Base-by-base conservation (phyloP, 2,329 filamentous ascomycete genomes). In the Dothiorella sarmentorum region DNA sequence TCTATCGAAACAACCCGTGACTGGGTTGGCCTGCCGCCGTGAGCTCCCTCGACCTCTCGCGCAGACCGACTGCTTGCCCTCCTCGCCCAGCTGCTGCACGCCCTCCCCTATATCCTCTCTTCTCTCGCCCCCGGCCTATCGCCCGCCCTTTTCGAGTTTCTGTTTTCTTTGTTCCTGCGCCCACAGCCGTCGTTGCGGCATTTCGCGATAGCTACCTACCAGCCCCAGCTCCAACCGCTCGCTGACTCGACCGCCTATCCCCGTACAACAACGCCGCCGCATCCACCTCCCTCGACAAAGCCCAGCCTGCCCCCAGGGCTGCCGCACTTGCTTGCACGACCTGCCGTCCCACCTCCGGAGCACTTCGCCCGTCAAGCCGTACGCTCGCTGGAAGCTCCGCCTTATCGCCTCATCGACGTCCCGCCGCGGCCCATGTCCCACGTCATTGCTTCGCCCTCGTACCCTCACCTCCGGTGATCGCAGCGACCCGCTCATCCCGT, bases 391-490 rank as follows among this genome's bases (percentile, higher is more conserved):
- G 26, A 43, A 43, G 37, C 56, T 51, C 56, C 27, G n/a, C 56
- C 10, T 26, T 49, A 31, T 38, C 56, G 20, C 43, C 26, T 40
- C 44, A 15, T 27, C 26, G 26, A 31, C 33, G 7, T 33, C 37
- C 26, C 56, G 49, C 49, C 49, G 49, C 56, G 56, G 56, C 56
- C 37, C 56, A 58, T 58, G 56, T 52, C 44, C 56, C 33, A 51
- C 35, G 35, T 58, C 56, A 52, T 33, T 47, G 27, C 45, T 45
- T 47, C 44, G 44, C n/a, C 37, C 24, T 26, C 56, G 33, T 43
- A 42, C 56, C 56, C 38, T 58, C 56, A 52, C 56, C 56, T 43
- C 35, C 45, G 56, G 56, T 58, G 56, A 58, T 47, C 33, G 55
- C 44, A 58, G 56, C 45, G 45, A 58, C 56, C 22, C n/a, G 38